A percentile compares a stretch with the other conserved stretches of the same genome.
Conservation (phyloP, 495 filamentous ascomycete species). For the Aspergillus sclerotioniger region DNA sequence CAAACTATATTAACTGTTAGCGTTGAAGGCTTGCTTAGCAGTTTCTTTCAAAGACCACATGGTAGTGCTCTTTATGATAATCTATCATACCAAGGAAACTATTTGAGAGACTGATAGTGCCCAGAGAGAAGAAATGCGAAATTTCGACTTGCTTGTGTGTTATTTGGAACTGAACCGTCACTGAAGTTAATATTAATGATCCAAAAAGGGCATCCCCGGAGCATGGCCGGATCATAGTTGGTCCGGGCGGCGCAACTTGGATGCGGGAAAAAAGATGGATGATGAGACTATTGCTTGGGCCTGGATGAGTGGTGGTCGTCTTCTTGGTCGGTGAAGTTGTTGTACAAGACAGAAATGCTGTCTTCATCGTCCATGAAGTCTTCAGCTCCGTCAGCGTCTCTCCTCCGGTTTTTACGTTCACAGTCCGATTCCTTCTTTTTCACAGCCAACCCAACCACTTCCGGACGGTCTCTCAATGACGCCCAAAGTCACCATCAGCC, state of each 20-base stretch:
- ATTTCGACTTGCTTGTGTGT: no score
- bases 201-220: no score
- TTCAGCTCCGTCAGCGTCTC: slow-evolving; percentile 54
- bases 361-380: slow-evolving; percentile 35
- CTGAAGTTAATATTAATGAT: background rate
- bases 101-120: no score
- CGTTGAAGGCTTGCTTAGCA: no score
- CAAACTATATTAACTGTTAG: no score
- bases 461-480: slow-evolving; percentile 18
- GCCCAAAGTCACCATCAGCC: slow-evolving; percentile 5
- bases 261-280: slow-evolving; percentile 4
- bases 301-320: slow-evolving; percentile 4
- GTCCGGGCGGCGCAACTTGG: slow-evolving; percentile 10
- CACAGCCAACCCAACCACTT: slow-evolving; percentile 39
- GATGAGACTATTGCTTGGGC: slow-evolving; percentile 14
- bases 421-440: slow-evolving; percentile 58
- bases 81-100: no score
- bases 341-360: slow-evolving; percentile 34
- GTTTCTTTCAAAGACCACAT: no score
- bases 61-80: no score
- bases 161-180: background rate
- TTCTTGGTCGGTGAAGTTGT: slow-evolving; percentile 5
- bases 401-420: slow-evolving; percentile 60
- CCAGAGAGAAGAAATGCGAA: no score
- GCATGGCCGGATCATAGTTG: slow-evolving; percentile 19